Evolutionary conservation across 2,329 filamentous ascomycete species (phyloP).

Genomic region (Paraconiothyrium sp.): DNA sequence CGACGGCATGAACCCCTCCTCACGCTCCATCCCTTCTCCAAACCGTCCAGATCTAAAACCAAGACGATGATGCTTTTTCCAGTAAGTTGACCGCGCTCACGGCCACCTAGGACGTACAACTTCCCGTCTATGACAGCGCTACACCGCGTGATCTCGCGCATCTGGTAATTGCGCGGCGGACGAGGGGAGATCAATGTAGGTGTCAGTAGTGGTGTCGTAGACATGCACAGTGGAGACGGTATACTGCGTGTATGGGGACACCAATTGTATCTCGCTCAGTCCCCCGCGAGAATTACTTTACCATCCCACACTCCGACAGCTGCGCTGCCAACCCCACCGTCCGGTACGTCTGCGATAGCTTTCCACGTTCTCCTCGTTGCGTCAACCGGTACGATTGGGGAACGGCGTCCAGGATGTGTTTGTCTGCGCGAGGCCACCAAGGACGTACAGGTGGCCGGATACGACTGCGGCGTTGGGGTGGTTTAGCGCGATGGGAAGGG

Average conservation of each 20-base stretch:
- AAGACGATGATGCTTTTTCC: constrained; percentile 35
- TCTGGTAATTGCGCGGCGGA: constrained; percentile 30
- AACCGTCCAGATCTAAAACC: constrained; percentile 32
- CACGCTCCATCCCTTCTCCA: constrained; percentile 30
- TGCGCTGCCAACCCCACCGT: constrained; percentile 20
- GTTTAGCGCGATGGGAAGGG: constrained; percentile 32
- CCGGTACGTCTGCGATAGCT: constrained; percentile 15
- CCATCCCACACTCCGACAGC: constrained; percentile 22
- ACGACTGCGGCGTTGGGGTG: constrained; percentile 36
- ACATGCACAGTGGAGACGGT: constrained; percentile 27
- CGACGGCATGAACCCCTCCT: constrained; percentile 33
- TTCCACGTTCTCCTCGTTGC: constrained; percentile 17
- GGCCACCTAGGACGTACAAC: constrained; percentile 39
- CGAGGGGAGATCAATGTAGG: constrained; percentile 23
- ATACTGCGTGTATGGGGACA: constrained; percentile 13
- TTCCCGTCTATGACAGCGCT: constrained; percentile 31
- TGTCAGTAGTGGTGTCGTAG: constrained; percentile 23
- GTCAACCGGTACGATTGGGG: constrained; percentile 21
- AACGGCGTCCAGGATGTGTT: constrained; percentile 14
- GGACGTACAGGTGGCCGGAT: constrained; percentile 12
- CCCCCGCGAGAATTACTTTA: constrained; percentile 22
- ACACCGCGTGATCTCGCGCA: constrained; percentile 34
- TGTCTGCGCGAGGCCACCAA: constrained; percentile 24
- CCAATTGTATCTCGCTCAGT: constrained; percentile 16
- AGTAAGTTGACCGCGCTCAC: constrained; percentile 25